A percentile compares a stretch with the other conserved stretches of the same genome.
phyloP scores from a whole-genome alignment of 228 moss, liverwort and hornwort species.

The Sphagnum fallax region DNA sequence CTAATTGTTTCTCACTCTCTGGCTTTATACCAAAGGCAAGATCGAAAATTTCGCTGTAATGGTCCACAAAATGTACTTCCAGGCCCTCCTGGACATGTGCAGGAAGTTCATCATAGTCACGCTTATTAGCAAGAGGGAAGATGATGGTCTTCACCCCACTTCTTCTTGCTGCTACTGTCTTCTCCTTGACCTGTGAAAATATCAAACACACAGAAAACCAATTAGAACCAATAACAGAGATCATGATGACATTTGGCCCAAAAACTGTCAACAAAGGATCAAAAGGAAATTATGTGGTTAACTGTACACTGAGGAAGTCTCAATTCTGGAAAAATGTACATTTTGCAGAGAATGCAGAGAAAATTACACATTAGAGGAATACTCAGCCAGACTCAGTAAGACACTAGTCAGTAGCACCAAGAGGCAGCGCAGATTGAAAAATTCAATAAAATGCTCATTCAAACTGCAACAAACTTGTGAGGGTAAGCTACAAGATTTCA shows the following conservation, averaged over 20 bases:
- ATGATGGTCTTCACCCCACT: constrained; percentile 96
- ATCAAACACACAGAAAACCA: too few species aligned
- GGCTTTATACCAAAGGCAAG: constrained; percentile 57
- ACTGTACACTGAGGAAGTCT: too few species aligned
- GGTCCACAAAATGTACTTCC: constrained; percentile 89
- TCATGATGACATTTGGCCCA: too few species aligned
- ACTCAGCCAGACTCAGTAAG: background rate
- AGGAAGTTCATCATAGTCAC: constrained; percentile 88
- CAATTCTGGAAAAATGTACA: too few species aligned
- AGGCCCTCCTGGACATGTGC: constrained; percentile 83
- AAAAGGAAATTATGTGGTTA: too few species aligned
- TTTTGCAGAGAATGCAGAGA: background rate
- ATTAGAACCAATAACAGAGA: too few species aligned
- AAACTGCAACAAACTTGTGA: too few species aligned
- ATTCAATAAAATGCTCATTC: too few species aligned
- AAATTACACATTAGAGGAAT: background rate
- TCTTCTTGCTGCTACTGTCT: constrained; percentile 90
- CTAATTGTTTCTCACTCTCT: constrained; percentile 33
- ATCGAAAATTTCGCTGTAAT: constrained; percentile 71
- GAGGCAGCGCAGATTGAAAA: too few species aligned
- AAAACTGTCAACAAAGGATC: too few species aligned
- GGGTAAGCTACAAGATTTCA: too few species aligned
- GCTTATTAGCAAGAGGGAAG: constrained; percentile 77
- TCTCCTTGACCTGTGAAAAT: constrained; percentile 78
- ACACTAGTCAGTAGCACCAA: background rate